Evolutionary conservation across 169 alveolate species (phyloP).

Genomic region (Plasmodium malariae): DNA sequence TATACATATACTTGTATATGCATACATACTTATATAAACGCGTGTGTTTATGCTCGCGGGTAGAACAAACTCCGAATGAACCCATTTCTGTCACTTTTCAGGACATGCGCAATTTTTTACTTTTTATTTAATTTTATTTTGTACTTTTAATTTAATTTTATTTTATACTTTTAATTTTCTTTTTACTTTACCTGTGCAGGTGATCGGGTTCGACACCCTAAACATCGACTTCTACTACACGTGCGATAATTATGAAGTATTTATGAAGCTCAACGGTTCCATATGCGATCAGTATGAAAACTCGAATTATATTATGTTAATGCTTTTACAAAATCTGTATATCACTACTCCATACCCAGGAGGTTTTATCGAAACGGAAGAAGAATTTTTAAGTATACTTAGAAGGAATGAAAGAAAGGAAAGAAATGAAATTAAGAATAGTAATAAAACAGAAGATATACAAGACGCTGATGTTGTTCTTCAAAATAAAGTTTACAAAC

Average conservation of each 20-base stretch:
- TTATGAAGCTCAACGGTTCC: constrained; percentile 58
- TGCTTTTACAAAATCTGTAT: constrained; percentile 63
- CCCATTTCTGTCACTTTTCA: no score
- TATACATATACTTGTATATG: background rate
- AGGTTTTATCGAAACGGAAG: constrained; percentile 69
- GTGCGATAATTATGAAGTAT: constrained; percentile 58
- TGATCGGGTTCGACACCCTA: constrained; percentile 49
- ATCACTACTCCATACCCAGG: constrained; percentile 74
- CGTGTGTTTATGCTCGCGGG: background rate
- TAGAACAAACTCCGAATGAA: background rate
- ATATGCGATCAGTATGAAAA: constrained; percentile 73
- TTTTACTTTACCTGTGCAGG: constrained; percentile 1
- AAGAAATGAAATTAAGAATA: background rate
- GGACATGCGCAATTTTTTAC: background rate
- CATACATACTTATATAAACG: constrained; percentile 1
- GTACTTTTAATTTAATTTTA: background rate
- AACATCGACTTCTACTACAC: constrained; percentile 68
- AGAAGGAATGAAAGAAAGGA: constrained; percentile 23
- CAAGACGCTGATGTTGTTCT: background rate
- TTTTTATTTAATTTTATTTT: constrained; percentile 3
- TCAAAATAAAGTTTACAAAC: constrained; percentile 20
- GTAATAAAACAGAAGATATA: background rate
- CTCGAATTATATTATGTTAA: constrained; percentile 55
- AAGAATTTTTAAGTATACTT: constrained; percentile 39
- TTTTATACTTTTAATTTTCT: background rate